Percentiles rank a stretch among this genome's conserved stretches.
Evolutionary conservation across 192 early-diverging fungal genomes (phyloP).

Genomic region (Entophlyctis helioformis): DNA sequence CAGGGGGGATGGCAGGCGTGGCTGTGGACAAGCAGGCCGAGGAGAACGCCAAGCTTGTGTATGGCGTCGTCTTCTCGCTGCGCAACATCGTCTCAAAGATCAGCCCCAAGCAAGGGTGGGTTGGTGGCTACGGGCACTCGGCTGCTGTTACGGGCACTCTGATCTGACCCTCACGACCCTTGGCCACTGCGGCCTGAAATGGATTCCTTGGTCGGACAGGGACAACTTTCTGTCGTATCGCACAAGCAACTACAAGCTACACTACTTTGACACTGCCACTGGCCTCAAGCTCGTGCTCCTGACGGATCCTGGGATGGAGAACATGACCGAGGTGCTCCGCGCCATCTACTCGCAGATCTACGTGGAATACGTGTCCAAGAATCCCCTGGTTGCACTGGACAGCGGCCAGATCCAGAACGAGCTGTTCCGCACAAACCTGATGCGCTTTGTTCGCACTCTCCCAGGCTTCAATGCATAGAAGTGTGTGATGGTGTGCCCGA

Average conservation of each 20-base stretch:
- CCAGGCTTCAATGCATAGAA: conserved; percentile 26
- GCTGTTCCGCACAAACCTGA: conserved; percentile 20
- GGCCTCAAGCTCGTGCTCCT: conserved; percentile 81
- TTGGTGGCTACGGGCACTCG: too few relatives aligned
- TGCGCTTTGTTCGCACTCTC: conserved; percentile 14
- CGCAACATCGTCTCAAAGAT: conserved; percentile 82
- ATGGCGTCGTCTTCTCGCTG: conserved; percentile 86
- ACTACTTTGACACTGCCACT: conserved; percentile 82
- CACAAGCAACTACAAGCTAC: conserved; percentile 77
- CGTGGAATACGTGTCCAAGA: conserved; percentile 88
- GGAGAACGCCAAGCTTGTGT: conserved; percentile 91
- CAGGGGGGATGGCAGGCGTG: conserved; percentile 5
- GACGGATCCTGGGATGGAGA: conserved; percentile 58
- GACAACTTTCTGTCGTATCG: conserved; percentile 63
- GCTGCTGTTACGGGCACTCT: not conserved
- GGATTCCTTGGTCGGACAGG: too few relatives aligned
- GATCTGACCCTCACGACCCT: not conserved
- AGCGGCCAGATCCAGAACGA: conserved; percentile 18
- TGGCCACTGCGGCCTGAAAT: too few relatives aligned
- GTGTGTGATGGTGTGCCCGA: too few relatives aligned
- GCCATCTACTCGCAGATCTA: conserved; percentile 80
- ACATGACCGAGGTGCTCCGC: conserved; percentile 55
- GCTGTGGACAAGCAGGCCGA: conserved; percentile 17
- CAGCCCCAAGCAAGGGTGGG: conserved; percentile 31
- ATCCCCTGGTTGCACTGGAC: conserved; percentile 60